Conservation (phyloP, 345 rosid species). For the Salix dunnii region DNA sequence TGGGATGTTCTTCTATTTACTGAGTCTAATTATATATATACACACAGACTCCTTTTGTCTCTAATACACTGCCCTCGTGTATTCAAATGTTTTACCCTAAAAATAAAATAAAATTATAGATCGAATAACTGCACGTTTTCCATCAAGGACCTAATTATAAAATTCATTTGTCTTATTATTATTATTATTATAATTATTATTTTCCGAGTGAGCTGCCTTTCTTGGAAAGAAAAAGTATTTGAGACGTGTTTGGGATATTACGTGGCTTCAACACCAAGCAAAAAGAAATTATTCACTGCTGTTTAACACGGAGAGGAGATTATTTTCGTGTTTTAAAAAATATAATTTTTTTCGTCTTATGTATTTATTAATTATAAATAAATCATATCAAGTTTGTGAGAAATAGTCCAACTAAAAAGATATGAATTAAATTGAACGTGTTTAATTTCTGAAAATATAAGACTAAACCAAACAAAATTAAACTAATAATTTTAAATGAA, state of each 20-base stretch:
- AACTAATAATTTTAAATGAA: not conserved
- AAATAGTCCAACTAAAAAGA: too few species aligned
- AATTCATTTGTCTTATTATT: conserved; percentile 10
- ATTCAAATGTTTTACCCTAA: not conserved
- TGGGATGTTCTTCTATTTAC: not conserved
- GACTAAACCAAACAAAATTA: not conserved
- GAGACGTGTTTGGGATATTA: conserved; percentile 13
- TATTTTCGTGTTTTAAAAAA: too few species aligned
- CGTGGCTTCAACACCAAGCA: conserved; percentile 39
- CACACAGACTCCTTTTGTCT: conserved; percentile 3
- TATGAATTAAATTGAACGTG: too few species aligned
- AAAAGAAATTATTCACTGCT: conserved; percentile 14
- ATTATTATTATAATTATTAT: not conserved
- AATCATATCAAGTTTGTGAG: too few species aligned
- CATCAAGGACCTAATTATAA: not conserved
- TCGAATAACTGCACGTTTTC: conserved; percentile 26
- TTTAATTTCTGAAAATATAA: too few species aligned
- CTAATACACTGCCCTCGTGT: conserved; percentile 22
- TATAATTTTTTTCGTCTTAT: too few species aligned
- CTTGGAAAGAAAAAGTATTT: conserved; percentile 24
- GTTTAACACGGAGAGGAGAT: too few species aligned
- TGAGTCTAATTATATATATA: not conserved
- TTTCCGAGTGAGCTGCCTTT: conserved; percentile 24
- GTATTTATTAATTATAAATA: too few species aligned
- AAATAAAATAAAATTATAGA: not conserved